phyloP scores from a whole-genome alignment of 768 basidiomycete genomes.

The Xerocomellus dryophilus region DNA sequence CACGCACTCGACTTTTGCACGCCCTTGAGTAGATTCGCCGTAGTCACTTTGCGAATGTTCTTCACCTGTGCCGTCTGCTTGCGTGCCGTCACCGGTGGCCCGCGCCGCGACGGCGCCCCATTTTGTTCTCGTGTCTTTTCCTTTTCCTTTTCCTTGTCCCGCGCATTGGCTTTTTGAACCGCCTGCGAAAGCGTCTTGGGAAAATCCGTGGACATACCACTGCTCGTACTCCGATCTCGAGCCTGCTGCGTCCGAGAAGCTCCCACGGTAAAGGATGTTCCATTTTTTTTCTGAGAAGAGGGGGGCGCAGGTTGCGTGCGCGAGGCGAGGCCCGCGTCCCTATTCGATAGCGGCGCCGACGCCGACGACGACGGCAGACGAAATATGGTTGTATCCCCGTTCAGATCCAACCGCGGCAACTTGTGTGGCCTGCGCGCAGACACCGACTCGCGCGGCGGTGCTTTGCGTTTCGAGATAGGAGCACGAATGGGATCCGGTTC shows the following conservation, averaged over 20 bases:
- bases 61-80: constrained; percentile 10
- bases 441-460: constrained; percentile 7
- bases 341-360: background rate
- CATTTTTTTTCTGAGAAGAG: background rate
- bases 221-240: background rate
- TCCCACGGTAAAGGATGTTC: background rate
- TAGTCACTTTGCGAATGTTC: constrained; percentile 11
- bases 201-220: constrained; percentile 18
- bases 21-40: constrained; percentile 7
- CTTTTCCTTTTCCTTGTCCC: constrained; percentile 6
- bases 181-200: constrained; percentile 15
- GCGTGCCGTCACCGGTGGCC: constrained; percentile 6
- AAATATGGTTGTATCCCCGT: background rate
- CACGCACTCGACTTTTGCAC: constrained; percentile 25
- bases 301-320: constrained; percentile 9
- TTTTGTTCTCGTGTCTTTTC: background rate
- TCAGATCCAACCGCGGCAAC: constrained; percentile 16
- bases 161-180: background rate
- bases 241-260: background rate
- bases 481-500: background rate
- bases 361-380: background rate
- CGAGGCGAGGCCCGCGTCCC: background rate
- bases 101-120: background rate
- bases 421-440: constrained; percentile 16
- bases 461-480: constrained; percentile 30